These are phyloP conservation scores for Notholithocarpus densiflorus DNA, from an alignment of 306 rosid genomes.

Conservation along the genomic window DNA sequence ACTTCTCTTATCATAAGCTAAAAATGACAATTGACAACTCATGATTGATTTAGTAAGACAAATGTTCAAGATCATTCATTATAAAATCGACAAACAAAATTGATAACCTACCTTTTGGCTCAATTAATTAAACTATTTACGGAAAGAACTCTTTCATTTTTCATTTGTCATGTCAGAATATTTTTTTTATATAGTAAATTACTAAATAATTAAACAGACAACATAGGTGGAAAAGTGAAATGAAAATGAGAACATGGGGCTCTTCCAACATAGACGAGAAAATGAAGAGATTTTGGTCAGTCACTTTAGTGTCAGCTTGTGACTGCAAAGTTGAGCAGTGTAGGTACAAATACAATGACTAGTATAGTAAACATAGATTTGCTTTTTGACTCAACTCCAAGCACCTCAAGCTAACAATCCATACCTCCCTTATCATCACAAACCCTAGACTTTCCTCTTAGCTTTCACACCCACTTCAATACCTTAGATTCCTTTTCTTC, in stretches of 20 bases:
- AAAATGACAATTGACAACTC: too few relatives aligned
- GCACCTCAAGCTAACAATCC: not conserved
- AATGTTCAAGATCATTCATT: too few relatives aligned
- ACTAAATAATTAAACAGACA: too few relatives aligned
- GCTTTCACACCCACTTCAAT: not conserved
- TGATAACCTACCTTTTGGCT: too few relatives aligned
- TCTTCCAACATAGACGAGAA: not conserved
- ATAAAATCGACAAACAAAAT: too few relatives aligned
- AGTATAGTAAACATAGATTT: conserved; percentile 35
- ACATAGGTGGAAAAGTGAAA: not conserved
- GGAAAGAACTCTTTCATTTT: too few relatives aligned
- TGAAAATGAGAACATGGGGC: not conserved
- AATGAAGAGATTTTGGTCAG: conserved; percentile 12
- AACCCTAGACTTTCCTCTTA: conserved; percentile 33
- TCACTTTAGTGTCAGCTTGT: conserved; percentile 31
- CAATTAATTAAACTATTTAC: too few relatives aligned
- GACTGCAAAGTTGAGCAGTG: conserved; percentile 42
- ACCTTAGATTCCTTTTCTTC: conserved; percentile 6
- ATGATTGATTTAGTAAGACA: too few relatives aligned
- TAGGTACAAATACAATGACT: conserved; percentile 22
- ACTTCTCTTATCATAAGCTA: too few relatives aligned
- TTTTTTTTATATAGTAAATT: too few relatives aligned
- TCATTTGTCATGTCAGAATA: too few relatives aligned
- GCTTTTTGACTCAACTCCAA: conserved; percentile 40
- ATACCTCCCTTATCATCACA: conserved; percentile 12